Base-by-base conservation (phyloP, 306 rosid species). In the Leucaena leucocephala region DNA sequence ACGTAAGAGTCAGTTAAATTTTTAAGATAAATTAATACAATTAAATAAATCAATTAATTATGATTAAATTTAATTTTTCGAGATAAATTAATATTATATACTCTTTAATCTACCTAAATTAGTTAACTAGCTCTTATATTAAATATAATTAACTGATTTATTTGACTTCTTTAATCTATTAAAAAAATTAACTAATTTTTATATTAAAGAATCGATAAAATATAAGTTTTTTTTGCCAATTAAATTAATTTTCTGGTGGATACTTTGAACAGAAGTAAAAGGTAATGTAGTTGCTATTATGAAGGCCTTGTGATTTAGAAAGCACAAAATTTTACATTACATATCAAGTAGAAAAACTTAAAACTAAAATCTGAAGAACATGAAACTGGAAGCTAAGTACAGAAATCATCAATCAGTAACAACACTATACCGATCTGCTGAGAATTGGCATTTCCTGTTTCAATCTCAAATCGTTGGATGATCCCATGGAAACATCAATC, bases 401-500 rank as follows among this genome's bases (percentile, higher is more conserved):
- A 71, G 48, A 10, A 74, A 77, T 81, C 54, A 77, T 84, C 45
- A 78, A 55, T 85, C 81, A 68, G 78, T 69, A 34, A 34, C 71
- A 77, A 64, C 55, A 74, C 33, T 57, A 38, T 38, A 55, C 35
- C 43, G 73, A 74, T 78, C 80, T 63, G 38, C 57, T 63, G 66
- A 68, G 74, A 52, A 61, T 73, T 73, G 74, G 27, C 44, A 61
- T 34, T 39, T 90, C 75, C 79, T 62, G 84, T 84, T 69, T 86
- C 76, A 72, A 80, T 75, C 74, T 79, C 77, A 75, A 82, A 77
- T 79, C 85, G 65, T 13, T 12, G 40, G 68, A 35, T 62, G 89
- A 88, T 71, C 91, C 90, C 84, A 80, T 71, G 27, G 95, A 88
- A 72, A 91, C 84, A 81, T 91, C 96, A 84, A 91, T 91, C 81